Evolutionary conservation across 1,284 basidiomycete genomes (phyloP), one percentile per base, ranked within the genome.

Genomic region (Melampsora americana): DNA sequence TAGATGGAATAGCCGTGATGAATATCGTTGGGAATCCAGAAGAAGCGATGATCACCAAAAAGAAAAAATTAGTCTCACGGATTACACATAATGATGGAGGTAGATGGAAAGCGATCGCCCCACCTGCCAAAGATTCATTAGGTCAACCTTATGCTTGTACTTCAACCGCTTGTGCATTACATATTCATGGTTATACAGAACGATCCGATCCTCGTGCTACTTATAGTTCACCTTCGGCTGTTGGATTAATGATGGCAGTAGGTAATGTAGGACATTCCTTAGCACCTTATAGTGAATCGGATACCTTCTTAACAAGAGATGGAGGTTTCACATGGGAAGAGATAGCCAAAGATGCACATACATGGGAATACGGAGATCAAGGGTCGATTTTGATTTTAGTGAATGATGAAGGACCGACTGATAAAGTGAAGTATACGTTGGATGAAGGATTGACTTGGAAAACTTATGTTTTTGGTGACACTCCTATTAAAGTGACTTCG

Each of bases 301-400:
- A 98, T 83, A 96, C 94, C 0, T 99, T 98, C 89, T 86, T 99
- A 53, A 94, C 92, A 62, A 91, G 95, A 2, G 93, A 99, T 81
- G 96, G 90, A 5, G 96, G 95, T 7, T 97, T 97, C 84, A 93
- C 92, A 0, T 99, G 95, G 95, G 89, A 96, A 82, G 95, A 99
- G 84, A 91, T 99, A 2, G 93, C 94, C 85, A 99, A 99, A 83
- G 95, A 96, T 80, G 95, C 96, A 0, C 92, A 98, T 82, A 87
- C 96, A 69, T 99, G 94, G 93, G 94, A 96, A 82, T 98, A 94
- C 81, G 95, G 95, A 48, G 96, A 99, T 84, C 95, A 93, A 1
- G 95, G 96, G 9, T 93, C 93, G 0, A 87, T 99, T 77, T 86
- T 99, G 48, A 85, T 99, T 78, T 90, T 99, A 84, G 93, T 89